These are phyloP conservation scores for Penicillium sp. DNA, from an alignment of 2,329 filamentous ascomycete genomes.

Conservation along the genomic window DNA sequence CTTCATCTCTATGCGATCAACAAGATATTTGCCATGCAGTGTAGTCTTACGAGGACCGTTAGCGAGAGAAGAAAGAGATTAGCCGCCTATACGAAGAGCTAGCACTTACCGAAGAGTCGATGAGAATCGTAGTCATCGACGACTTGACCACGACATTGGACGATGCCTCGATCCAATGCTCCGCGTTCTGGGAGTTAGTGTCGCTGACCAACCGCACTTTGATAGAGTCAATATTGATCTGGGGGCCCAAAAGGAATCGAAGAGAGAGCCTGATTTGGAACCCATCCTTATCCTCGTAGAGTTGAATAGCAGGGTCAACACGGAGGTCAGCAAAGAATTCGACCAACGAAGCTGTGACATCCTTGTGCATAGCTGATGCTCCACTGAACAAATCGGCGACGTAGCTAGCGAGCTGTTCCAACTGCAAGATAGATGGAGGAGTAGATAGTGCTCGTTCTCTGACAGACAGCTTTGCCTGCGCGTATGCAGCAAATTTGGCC, in stretches of 20 bases:
- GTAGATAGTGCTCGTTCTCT: slow-evolving; percentile 38
- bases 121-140: slow-evolving; percentile 57
- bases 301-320: slow-evolving; percentile 69
- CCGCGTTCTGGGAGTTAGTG: slow-evolving; percentile 55
- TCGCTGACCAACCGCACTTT: slow-evolving; percentile 66
- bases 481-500: slow-evolving; percentile 42
- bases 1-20: slow-evolving; percentile 70
- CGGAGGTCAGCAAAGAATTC: slow-evolving; percentile 74
- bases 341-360: slow-evolving; percentile 68
- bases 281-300: slow-evolving; percentile 72
- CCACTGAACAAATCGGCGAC: slow-evolving; percentile 51
- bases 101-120: slow-evolving; percentile 51
- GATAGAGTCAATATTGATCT: slow-evolving; percentile 67
- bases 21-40: slow-evolving; percentile 70
- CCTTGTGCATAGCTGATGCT: slow-evolving; percentile 58
- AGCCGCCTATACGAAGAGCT: too few species aligned
- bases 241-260: slow-evolving; percentile 71
- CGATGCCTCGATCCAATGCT: slow-evolving; percentile 66
- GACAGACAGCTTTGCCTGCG: slow-evolving; percentile 37
- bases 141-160: slow-evolving; percentile 55
- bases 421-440: slow-evolving; percentile 36
- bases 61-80: background rate
- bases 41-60: slow-evolving; percentile 33
- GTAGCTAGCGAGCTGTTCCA: slow-evolving; percentile 39
- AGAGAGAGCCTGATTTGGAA: slow-evolving; percentile 72